Evolutionary conservation across 1,139 yeast genomes (phyloP), one percentile per base, ranked within the genome.

Genomic region (Pichia sp.): DNA sequence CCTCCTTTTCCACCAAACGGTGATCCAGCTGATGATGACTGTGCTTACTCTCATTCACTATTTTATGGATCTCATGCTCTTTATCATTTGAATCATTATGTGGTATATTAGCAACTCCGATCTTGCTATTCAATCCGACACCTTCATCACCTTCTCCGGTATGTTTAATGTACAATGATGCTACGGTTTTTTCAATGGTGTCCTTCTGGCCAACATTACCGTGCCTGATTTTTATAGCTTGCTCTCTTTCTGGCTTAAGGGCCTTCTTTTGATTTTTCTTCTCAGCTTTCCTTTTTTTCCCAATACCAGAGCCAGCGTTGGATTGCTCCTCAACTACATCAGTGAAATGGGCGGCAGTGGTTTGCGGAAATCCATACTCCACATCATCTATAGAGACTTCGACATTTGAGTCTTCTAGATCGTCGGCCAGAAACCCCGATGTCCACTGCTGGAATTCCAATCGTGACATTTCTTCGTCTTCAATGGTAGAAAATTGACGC

Each of bases 391-490:
- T 48, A 15, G 10, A 36, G 1, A 48, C 49, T 4, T 50, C 55
- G 36, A 41, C 54, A 30, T 47, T 48, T 3, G 51, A 44, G 38
- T 47, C 62, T 41, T 54, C 60, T 3, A 56, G 60, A 41, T 72
- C 76, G 30, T 78, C 83, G 26, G 75, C 78, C 55, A 80, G 66
- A 57, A 79, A 78, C 6, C 81, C 80, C 1, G 80, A 62, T 3
- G 71, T 74, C 84, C 84, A 79, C 55, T 76, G 80, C 59, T 76
- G 79, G 63, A 77, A 78, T 61, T 78, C 81, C 54, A 69, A 68
- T 57, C 72, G 71, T 54, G 68, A 70, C 56, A 73, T 71, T 45
- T 74, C 69, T 56, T 75, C 80, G 43, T 70, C 73, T 46, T 65
- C 61, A n/a, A 54, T 43, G 4, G 47, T 59, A 2, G 64, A 54